phyloP scores from a whole-genome alignment of 1,284 basidiomycete genomes.

The Golubevia sp. region DNA sequence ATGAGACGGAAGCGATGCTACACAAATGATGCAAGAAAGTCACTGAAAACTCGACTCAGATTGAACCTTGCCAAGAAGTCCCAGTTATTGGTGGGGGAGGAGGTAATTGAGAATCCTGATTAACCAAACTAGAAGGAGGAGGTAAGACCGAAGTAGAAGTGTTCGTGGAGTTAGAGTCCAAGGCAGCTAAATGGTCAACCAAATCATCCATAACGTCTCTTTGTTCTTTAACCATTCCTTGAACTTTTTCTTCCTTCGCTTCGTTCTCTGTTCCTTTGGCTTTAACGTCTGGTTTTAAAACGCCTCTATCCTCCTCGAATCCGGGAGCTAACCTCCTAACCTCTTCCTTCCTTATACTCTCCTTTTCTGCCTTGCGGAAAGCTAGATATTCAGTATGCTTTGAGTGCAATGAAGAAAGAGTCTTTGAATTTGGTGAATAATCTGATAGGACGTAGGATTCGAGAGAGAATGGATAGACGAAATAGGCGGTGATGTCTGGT shows the following conservation, averaged over 20 bases:
- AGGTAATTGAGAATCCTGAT: too few relatives aligned
- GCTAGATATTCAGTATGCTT: constrained; percentile 19
- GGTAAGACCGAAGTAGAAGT: too few relatives aligned
- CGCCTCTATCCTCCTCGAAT: constrained; percentile 10
- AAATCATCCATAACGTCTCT: constrained; percentile 23
- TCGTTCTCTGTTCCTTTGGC: not conserved
- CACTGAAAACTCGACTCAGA: too few relatives aligned
- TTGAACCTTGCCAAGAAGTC: too few relatives aligned
- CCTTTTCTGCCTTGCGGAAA: constrained; percentile 13
- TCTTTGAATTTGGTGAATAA: constrained; percentile 17
- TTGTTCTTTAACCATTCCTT: constrained; percentile 6
- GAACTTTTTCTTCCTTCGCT: not conserved
- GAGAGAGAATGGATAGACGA: constrained; percentile 45
- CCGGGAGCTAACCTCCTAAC: constrained; percentile 22
- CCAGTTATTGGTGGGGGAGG: too few relatives aligned
- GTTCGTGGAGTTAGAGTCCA: too few relatives aligned
- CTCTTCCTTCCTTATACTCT: constrained; percentile 9
- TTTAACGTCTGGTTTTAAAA: constrained; percentile 16
- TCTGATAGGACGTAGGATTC: constrained; percentile 32
- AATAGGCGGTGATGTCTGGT: constrained; percentile 36
- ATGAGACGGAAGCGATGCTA: too few relatives aligned
- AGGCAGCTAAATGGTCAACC: constrained; percentile 21
- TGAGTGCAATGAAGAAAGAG: constrained; percentile 15
- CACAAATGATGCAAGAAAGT: too few relatives aligned
- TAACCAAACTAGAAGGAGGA: too few relatives aligned